A percentile compares a stretch with the other conserved stretches of the same genome.
Conservation (phyloP, 2,329 filamentous ascomycete species). For the Claviceps digitariae region DNA sequence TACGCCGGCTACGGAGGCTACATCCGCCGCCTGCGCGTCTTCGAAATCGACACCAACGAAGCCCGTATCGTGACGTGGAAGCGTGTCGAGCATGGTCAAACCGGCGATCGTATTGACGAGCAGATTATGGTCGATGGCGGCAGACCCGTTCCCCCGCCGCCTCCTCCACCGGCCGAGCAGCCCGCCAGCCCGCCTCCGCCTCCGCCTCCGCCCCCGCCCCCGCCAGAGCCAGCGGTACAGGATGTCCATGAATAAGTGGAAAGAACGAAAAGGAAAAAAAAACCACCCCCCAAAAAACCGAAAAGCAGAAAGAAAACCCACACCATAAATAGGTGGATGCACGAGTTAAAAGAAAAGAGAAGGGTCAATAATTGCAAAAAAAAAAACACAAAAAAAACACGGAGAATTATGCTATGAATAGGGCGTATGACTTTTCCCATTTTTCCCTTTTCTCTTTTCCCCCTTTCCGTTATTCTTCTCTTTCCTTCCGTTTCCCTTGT, state of each 20-base stretch:
- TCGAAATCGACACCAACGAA: constrained; percentile 85
- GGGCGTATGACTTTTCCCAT: constrained; percentile 5
- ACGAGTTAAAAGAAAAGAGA: background rate
- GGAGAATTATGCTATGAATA: background rate
- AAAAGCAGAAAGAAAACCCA: background rate
- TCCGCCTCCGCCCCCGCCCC: constrained; percentile 13
- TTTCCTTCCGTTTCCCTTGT: background rate
- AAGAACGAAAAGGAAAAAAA: too few species aligned
- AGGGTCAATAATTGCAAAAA: background rate
- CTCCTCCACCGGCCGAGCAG: constrained; percentile 5
- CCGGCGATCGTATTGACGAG: constrained; percentile 40
- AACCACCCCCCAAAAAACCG: too few species aligned
- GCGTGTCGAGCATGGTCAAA: constrained; percentile 57
- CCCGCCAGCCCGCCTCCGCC: background rate
- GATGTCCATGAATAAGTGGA: constrained; percentile 5
- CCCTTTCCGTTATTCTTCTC: background rate
- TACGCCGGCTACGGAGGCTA: constrained; percentile 87
- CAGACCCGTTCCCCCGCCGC: constrained; percentile 22
- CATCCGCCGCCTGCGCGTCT: constrained; percentile 71
- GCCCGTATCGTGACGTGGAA: constrained; percentile 88
- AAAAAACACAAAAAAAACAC: background rate
- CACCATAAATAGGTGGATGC: background rate
- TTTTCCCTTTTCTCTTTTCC: too few species aligned
- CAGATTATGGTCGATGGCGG: constrained; percentile 55
- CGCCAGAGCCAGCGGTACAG: constrained; percentile 3